A percentile compares a stretch with the other conserved stretches of the same genome.
These are phyloP conservation scores for Ophiostoma himal-ulmi DNA, from an alignment of 2,329 filamentous ascomycete genomes.

Conservation along the genomic window DNA sequence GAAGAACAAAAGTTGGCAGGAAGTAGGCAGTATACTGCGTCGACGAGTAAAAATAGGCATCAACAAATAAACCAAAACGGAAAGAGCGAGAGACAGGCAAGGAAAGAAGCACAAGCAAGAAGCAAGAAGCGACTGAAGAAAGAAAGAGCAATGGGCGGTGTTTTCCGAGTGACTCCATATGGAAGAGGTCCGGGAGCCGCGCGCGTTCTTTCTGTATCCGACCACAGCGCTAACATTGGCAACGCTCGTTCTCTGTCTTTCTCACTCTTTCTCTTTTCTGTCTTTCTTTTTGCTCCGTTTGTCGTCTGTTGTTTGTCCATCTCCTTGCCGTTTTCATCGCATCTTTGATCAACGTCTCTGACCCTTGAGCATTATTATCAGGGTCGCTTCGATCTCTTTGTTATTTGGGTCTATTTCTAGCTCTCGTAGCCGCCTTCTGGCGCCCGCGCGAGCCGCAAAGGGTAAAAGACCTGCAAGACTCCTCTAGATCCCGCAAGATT, in stretches of 20 bases:
- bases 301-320: background rate
- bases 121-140: background rate
- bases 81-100: background rate
- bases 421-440: conserved; percentile 2
- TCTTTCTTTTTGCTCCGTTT: background rate
- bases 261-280: background rate
- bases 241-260: background rate
- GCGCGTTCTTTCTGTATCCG: background rate
- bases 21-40: background rate
- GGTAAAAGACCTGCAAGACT: background rate
- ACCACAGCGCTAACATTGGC: conserved; percentile 28
- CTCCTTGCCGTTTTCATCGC: background rate
- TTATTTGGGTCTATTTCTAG: background rate
- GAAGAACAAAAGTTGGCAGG: background rate
- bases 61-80: background rate
- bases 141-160: background rate
- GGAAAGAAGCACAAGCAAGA: background rate
- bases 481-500: too few species aligned
- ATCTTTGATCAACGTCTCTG: background rate
- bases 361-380: background rate
- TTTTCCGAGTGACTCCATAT: background rate
- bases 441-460: conserved; percentile 7
- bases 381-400: conserved; percentile 1
- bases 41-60: background rate
- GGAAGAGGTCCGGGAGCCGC: conserved; percentile 5